Conservation (phyloP, 805 yeast species). For the Hemisphaericaspora nanyangensis region DNA sequence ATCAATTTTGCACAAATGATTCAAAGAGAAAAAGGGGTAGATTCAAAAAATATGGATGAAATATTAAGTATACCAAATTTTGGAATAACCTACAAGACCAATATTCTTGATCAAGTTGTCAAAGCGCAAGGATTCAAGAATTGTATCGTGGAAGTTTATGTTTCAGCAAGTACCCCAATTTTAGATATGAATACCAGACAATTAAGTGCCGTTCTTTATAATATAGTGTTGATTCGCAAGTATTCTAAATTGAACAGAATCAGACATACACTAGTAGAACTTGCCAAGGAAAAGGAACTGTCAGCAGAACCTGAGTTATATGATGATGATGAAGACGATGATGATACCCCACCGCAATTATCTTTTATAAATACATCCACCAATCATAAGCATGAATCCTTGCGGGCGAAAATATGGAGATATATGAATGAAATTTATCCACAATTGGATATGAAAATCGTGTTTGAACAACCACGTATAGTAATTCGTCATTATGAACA, state of each 20-base stretch:
- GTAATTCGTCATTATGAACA: constrained; percentile 16
- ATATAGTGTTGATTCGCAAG: constrained; percentile 27
- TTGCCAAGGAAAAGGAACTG: constrained; percentile 5
- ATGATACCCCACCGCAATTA: neutral
- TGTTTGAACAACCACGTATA: constrained; percentile 31
- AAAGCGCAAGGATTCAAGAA: constrained; percentile 34
- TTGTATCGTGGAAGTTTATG: constrained; percentile 33
- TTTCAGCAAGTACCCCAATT: constrained; percentile 36
- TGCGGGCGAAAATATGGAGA: constrained; percentile 6
- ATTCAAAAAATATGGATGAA: constrained; percentile 19
- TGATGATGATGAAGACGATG: constrained; percentile 5
- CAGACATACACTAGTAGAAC: neutral
- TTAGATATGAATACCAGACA: constrained; percentile 33
- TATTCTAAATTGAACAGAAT: constrained; percentile 18
- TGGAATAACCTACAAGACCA: constrained; percentile 32
- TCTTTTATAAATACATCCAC: neutral
- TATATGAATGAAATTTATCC: constrained; percentile 30
- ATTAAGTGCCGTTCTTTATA: constrained; percentile 29
- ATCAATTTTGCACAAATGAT: constrained; percentile 16
- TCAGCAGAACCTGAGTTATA: constrained; percentile 2
- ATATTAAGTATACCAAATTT: constrained; percentile 32
- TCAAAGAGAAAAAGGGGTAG: constrained; percentile 2
- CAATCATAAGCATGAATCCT: too few relatives aligned
- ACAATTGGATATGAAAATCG: constrained; percentile 22
- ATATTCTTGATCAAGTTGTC: constrained; percentile 28